These are phyloP conservation scores for Vitis hybrid DNA, from an alignment of 177 flowering plant genomes.

Conservation along the genomic window DNA sequence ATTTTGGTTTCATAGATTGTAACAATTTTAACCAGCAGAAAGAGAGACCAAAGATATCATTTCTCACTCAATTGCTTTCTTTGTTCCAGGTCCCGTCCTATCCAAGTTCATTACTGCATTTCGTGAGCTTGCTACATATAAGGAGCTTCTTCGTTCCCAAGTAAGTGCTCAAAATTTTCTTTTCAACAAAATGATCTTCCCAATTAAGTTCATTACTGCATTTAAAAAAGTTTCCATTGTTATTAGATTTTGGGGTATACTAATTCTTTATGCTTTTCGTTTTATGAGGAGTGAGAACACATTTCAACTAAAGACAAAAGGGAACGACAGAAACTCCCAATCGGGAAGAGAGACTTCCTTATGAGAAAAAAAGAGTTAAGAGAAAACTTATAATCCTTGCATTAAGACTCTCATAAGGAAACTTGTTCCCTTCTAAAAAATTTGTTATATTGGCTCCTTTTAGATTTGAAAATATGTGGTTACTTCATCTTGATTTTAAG, in stretches of 20 bases:
- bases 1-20: not conserved
- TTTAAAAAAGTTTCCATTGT: not conserved
- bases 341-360: too few species aligned
- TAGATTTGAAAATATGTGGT: too few species aligned
- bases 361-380: too few species aligned
- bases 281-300: too few species aligned
- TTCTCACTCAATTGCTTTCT: constrained; percentile 1
- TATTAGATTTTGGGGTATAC: not conserved
- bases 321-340: too few species aligned
- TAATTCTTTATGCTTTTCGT: too few species aligned
- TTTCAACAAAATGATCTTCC: not conserved
- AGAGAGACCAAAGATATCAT: not conserved
- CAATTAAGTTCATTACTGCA: not conserved
- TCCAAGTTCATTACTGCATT: constrained; percentile 72
- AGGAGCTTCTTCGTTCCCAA: constrained; percentile 91
- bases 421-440: too few species aligned
- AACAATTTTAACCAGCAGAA: not conserved
- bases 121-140: constrained; percentile 82
- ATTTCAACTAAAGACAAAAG: too few species aligned
- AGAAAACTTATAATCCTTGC: too few species aligned
- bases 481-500: too few species aligned
- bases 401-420: too few species aligned
- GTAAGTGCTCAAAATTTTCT: constrained; percentile 39
- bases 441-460: too few species aligned
- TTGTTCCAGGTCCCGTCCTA: constrained; percentile 76